A percentile compares a stretch with the other conserved stretches of the same genome.
These are phyloP conservation scores for Gilbertella persicaria DNA, from an alignment of 371 early-diverging fungal genomes.

Conservation along the genomic window DNA sequence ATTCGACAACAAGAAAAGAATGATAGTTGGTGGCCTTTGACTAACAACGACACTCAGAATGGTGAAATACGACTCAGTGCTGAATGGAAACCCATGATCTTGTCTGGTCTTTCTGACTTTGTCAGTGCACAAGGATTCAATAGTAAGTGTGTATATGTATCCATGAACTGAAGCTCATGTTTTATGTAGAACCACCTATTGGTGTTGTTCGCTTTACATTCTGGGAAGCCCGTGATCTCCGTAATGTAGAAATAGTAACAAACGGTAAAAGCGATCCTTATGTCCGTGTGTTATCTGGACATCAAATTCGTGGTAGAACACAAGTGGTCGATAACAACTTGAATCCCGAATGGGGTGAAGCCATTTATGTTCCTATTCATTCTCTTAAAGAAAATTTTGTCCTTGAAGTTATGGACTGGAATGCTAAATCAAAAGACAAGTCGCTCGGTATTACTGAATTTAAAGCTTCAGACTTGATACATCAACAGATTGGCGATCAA, in stretches of 20 bases:
- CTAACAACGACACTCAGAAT: constrained; percentile 22
- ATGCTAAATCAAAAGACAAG: constrained; percentile 65
- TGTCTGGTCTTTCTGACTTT: constrained; percentile 45
- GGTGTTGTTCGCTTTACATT: constrained; percentile 83
- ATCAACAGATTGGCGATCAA: constrained; percentile 42
- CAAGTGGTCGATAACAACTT: constrained; percentile 72
- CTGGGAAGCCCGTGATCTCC: constrained; percentile 72
- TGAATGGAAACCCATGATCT: constrained; percentile 61
- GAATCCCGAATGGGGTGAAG: constrained; percentile 90
- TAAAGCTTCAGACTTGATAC: constrained; percentile 48
- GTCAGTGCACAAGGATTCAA: constrained; percentile 43
- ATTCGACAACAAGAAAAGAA: constrained; percentile 31
- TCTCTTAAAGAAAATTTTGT: constrained; percentile 68
- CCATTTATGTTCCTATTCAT: constrained; percentile 69
- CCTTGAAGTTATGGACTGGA: constrained; percentile 81
- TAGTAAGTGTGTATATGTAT: constrained; percentile 20
- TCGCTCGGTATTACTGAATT: constrained; percentile 64
- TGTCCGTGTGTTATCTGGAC: constrained; percentile 65
- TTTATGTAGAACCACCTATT: constrained; percentile 59
- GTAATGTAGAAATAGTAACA: constrained; percentile 68
- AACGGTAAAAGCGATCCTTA: constrained; percentile 88
- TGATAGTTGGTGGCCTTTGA: constrained; percentile 51
- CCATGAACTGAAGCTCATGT: not conserved
- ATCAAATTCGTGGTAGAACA: constrained; percentile 66
- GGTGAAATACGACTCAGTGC: constrained; percentile 52